These are phyloP conservation scores for Trametes hirsuta DNA, from an alignment of 1,284 basidiomycete species.

Conservation along the genomic window DNA sequence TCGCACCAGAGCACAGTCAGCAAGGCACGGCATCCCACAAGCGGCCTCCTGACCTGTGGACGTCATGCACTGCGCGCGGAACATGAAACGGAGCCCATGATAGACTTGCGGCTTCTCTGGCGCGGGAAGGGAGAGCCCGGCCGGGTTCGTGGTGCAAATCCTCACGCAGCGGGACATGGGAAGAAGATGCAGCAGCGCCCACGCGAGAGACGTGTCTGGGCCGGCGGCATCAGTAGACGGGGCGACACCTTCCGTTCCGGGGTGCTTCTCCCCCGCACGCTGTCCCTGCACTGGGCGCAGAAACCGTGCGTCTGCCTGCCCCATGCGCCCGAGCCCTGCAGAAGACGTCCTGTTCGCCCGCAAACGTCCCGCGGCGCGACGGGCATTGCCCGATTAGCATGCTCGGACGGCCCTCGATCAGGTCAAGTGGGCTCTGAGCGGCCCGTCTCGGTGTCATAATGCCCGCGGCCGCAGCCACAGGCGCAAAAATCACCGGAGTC, in stretches of 20 bases:
- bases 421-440: neutral
- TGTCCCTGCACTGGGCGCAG: neutral
- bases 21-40: neutral
- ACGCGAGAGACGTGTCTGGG: slow-evolving; percentile 8
- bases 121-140: neutral
- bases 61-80: neutral
- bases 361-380: neutral
- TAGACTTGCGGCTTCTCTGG: slow-evolving; percentile 3
- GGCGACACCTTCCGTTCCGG: slow-evolving; percentile 6
- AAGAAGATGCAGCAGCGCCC: neutral
- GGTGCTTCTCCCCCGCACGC: slow-evolving; percentile 2
- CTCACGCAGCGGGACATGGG: slow-evolving; percentile 13
- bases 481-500: slow-evolving; percentile 6
- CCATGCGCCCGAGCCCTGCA: neutral
- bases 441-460: neutral
- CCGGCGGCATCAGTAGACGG: slow-evolving; percentile 20
- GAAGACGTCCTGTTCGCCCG: neutral
- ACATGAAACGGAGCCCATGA: neutral
- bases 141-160: slow-evolving; percentile 7
- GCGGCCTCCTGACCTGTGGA: neutral
- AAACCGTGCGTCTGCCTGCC: neutral
- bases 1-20: too few relatives aligned
- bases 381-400: neutral
- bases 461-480: neutral
- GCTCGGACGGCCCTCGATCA: neutral